phyloP scores from a whole-genome alignment of 116 monocot species.

The Thalassia testudinum region DNA sequence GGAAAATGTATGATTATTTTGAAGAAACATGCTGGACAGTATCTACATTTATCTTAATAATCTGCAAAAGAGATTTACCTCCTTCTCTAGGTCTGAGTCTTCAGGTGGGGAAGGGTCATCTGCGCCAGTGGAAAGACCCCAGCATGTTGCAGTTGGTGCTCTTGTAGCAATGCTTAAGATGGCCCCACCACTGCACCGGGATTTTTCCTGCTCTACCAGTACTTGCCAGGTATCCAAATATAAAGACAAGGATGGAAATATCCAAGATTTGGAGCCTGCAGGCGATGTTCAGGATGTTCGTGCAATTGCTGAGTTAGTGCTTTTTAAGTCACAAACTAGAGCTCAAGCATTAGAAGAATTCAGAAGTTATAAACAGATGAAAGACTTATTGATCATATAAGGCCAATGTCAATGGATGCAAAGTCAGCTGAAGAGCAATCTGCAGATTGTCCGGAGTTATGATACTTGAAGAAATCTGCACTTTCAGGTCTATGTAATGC shows the following conservation, averaged over 20 bases:
- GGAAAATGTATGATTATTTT: too few species aligned
- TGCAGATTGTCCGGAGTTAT: too few species aligned
- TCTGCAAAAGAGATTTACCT: not conserved
- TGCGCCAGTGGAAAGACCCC: conserved; percentile 25
- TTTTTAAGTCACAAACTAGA: conserved; percentile 21
- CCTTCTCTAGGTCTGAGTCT: conserved; percentile 12
- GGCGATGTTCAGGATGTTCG: not conserved
- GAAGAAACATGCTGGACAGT: too few species aligned
- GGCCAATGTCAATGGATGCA: too few species aligned
- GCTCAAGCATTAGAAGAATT: conserved; percentile 30
- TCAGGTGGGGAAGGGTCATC: conserved; percentile 11
- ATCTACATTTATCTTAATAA: not conserved
- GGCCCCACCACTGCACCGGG: conserved; percentile 45
- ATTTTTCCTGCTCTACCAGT: not conserved
- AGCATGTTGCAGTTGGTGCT: conserved; percentile 52
- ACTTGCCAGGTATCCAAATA: not conserved
- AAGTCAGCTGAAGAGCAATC: too few species aligned
- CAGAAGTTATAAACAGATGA: conserved; percentile 20
- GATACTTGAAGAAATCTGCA: too few species aligned
- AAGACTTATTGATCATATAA: too few species aligned
- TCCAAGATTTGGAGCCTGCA: not conserved
- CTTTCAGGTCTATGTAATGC: too few species aligned
- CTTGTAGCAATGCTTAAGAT: conserved; percentile 49
- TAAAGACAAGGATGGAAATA: not conserved
- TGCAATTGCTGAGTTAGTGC: conserved; percentile 5